Evolutionary conservation across 2,329 filamentous ascomycete species (phyloP).

Genomic region (Remersonia thermophila): DNA sequence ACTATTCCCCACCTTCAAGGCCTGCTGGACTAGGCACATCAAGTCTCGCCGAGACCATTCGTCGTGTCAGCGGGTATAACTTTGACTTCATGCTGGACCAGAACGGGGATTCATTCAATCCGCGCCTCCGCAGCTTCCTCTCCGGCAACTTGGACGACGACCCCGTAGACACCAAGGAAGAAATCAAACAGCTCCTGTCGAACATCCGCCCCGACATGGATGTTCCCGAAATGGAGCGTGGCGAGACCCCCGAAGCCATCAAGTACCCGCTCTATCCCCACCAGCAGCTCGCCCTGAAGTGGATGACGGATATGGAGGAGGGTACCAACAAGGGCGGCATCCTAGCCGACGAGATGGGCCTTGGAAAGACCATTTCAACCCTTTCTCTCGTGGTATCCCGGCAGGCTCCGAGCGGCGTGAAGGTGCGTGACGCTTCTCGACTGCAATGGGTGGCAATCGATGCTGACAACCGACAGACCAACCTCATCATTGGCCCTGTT

Average conservation of each 20-base stretch:
- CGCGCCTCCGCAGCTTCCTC: slow-evolving; percentile 23
- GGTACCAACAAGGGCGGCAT: slow-evolving; percentile 68
- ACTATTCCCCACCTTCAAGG: slow-evolving; percentile 4
- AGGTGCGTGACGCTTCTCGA: slow-evolving; percentile 21
- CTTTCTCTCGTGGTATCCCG: slow-evolving; percentile 63
- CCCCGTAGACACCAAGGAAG: slow-evolving; percentile 37
- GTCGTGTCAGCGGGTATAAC: slow-evolving; percentile 27
- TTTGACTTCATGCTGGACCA: slow-evolving; percentile 24
- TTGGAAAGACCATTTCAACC: slow-evolving; percentile 76
- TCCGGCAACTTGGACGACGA: slow-evolving; percentile 27
- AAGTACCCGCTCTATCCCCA: slow-evolving; percentile 63
- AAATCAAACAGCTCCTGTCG: slow-evolving; percentile 56
- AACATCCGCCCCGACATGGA: slow-evolving; percentile 65
- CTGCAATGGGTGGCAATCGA: neutral
- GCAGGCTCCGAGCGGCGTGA: slow-evolving; percentile 42
- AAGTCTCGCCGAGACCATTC: slow-evolving; percentile 25
- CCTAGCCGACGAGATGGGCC: slow-evolving; percentile 69
- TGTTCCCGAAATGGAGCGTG: slow-evolving; percentile 46
- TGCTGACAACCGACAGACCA: slow-evolving; percentile 36
- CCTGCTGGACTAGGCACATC: no score
- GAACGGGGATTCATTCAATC: slow-evolving; percentile 25
- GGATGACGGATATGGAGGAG: slow-evolving; percentile 64
- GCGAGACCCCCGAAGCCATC: slow-evolving; percentile 58
- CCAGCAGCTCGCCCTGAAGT: slow-evolving; percentile 64
- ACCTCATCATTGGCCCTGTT: slow-evolving; percentile 71